phyloP scores from a whole-genome alignment of 768 basidiomycete species.

The Sporobolomyces roseus region DNA sequence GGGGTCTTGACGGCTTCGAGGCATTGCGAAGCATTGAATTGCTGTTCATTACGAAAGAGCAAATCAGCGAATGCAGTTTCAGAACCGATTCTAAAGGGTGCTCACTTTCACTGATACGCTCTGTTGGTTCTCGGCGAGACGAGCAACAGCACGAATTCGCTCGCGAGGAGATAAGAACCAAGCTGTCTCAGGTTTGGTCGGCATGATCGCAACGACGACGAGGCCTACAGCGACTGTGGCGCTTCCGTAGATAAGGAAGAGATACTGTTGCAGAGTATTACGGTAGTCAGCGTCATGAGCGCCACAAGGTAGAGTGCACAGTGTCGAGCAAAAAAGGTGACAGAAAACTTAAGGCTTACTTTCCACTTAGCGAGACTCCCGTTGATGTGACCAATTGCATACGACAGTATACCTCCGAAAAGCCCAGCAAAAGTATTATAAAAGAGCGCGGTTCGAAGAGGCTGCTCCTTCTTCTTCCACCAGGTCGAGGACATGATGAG shows the following conservation, averaged over 20 bases:
- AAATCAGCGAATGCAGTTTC: not conserved
- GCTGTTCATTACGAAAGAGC: not conserved
- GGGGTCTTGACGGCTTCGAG: constrained; percentile 26
- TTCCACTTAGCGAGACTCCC: constrained; percentile 1
- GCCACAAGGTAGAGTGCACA: too few relatives aligned
- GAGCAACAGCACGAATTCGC: not conserved
- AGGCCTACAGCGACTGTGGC: constrained; percentile 15
- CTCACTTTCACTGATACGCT: constrained; percentile 14
- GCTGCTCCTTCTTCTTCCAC: constrained; percentile 25
- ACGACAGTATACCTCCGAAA: not conserved
- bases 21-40: not conserved
- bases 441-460: constrained; percentile 14
- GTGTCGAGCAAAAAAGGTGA: too few relatives aligned
- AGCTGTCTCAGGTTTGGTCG: constrained; percentile 22
- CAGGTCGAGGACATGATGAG: constrained; percentile 10
- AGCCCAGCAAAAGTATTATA: constrained; percentile 13
- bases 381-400: constrained; percentile 1
- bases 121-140: constrained; percentile 21
- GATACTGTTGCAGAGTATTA: too few relatives aligned
- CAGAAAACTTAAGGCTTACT: too few relatives aligned
- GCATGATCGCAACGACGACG: constrained; percentile 19
- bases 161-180: constrained; percentile 32
- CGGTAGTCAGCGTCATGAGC: too few relatives aligned
- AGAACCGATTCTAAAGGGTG: not conserved
- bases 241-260: constrained; percentile 17